Base-by-base conservation (phyloP, 2,329 filamentous ascomycete genomes). In the Massarina eburnea region DNA sequence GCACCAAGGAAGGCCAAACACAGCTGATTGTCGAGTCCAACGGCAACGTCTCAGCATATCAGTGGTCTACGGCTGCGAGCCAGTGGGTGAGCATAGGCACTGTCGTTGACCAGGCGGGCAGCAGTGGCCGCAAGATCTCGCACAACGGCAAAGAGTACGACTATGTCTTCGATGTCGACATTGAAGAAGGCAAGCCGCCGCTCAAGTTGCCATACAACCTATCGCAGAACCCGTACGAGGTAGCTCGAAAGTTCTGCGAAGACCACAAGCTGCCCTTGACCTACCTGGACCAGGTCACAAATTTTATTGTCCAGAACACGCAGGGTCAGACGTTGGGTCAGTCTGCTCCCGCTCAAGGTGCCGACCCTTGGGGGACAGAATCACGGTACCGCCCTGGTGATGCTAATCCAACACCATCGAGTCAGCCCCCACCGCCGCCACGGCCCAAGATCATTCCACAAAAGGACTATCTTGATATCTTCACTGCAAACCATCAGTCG, bases 1-100 rank as follows among this genome's bases (percentile, higher is more conserved):
- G 94, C 3, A 94, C 89, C n/a, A 96, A 96, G 71, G 94, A 99
- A 54, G 94, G 94, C 0, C 92, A 99, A 65, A 88, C 96, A 4
- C 86, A 95, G 61, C 95, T 95, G 83, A 92, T 96, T 60, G 83
- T 81, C 48, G 88, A 96, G 67, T 75, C 81, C 7, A 85, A 95
- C 61, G 90, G 90, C 36, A 89, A 83, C 41, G 80, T 96, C 22
- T 90, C 88, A 4, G 91, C 91, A 8, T 89, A 97, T 65, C 85
- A 89, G 50, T 97, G 92, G 92, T 95, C 91, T 10, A 72, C 73
- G 53, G 66, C 65, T 57, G 71, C 61, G 74, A 81, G 53, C 41
- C 78, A 91, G 66, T 96, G 91, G 91, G 77, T 90, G 46, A 87
- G 86, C 51, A 87, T 97, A 8, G 94, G 94, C n/a, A 95, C 91